A percentile compares a stretch with the other conserved stretches of the same genome.
Conservation (phyloP, 2,329 filamentous ascomycete species). For the Penicillium verrucosum region DNA sequence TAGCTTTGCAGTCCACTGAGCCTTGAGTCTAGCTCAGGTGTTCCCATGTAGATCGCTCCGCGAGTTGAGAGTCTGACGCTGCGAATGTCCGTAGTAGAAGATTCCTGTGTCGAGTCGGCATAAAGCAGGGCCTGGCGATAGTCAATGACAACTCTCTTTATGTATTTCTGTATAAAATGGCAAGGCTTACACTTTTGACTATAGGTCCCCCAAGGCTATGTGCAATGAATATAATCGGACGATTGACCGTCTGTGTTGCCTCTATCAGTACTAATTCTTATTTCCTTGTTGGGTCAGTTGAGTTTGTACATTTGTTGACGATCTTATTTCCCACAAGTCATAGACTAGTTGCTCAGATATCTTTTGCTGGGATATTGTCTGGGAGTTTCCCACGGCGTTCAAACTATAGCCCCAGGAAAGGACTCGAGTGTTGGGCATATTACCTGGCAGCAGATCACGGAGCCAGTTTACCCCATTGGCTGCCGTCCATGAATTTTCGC, state of each 20-base stretch:
- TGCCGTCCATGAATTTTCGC: conserved; percentile 24
- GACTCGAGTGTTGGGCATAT: conserved; percentile 12
- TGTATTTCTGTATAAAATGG: neutral
- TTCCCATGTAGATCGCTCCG: conserved; percentile 39
- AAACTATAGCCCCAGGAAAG: conserved; percentile 26
- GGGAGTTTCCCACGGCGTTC: neutral
- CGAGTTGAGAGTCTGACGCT: conserved; percentile 19
- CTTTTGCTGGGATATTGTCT: neutral
- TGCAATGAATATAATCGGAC: conserved; percentile 31
- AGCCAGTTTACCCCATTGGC: conserved; percentile 20
- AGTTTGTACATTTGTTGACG: neutral
- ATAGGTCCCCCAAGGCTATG: conserved; percentile 32
- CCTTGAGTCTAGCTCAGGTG: conserved; percentile 34
- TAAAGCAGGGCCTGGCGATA: conserved; percentile 13
- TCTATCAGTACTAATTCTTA: neutral
- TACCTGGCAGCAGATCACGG: conserved; percentile 12
- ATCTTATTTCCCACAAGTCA: conserved; percentile 10
- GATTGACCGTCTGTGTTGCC: conserved; percentile 14
- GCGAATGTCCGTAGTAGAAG: conserved; percentile 18
- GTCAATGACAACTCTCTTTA: conserved; percentile 2
- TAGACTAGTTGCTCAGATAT: conserved; percentile 6
- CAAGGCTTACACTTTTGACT: conserved; percentile 25
- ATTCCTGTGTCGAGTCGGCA: conserved; percentile 3
- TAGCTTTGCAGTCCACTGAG: conserved; percentile 31
- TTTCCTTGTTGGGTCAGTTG: neutral